Conservation (phyloP, 176 grass and related monocot genomes). For the Coix lacrymajobi region DNA sequence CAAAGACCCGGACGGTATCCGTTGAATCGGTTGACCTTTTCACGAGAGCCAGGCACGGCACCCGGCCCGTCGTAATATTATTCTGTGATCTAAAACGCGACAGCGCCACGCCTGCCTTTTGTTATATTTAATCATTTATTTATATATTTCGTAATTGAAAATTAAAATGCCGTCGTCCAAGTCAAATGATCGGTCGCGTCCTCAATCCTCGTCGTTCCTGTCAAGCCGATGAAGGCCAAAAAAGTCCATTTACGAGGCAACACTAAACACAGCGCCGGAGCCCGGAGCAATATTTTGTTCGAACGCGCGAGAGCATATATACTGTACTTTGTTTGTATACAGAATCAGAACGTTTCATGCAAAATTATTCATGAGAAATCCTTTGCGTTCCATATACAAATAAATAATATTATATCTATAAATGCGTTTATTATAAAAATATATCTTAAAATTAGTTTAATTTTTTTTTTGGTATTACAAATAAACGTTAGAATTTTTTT, state of each 20-base stretch:
- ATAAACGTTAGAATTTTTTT: too few relatives aligned
- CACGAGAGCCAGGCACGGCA: background rate
- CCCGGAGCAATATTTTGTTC: background rate
- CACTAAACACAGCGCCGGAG: too few relatives aligned
- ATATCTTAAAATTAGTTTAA: too few relatives aligned
- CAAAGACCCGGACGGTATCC: background rate
- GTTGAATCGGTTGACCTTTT: background rate
- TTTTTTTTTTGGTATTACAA: too few relatives aligned
- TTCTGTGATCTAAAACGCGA: background rate
- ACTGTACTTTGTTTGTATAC: background rate
- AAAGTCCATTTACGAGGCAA: background rate
- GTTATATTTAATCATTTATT: background rate
- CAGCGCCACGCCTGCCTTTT: background rate
- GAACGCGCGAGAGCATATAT: too few relatives aligned
- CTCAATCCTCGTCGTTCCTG: background rate
- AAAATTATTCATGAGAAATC: too few relatives aligned
- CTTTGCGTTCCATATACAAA: too few relatives aligned
- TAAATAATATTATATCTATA: too few relatives aligned
- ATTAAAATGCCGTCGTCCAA: background rate
- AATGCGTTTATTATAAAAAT: too few relatives aligned
- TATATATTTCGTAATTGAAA: background rate
- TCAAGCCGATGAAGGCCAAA: background rate
- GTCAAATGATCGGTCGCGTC: background rate
- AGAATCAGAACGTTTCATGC: background rate
- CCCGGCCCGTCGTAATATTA: background rate